Percentiles rank a stretch among this genome's conserved stretches.
phyloP scores from a whole-genome alignment of 1,284 basidiomycete species.

The Ceratobasidium sp. region DNA sequence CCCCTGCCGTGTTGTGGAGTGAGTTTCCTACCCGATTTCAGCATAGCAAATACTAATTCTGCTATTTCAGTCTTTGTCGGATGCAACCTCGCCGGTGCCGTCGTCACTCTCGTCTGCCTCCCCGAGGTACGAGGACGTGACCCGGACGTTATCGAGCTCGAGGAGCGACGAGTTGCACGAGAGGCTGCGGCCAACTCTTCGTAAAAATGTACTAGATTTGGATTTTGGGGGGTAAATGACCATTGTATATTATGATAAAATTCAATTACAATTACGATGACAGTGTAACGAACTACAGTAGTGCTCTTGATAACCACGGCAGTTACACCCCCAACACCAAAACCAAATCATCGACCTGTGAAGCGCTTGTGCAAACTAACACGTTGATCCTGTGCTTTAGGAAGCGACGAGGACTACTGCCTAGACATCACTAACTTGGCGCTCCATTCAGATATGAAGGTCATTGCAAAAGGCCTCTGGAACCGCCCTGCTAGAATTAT shows the following conservation, averaged over 20 bases:
- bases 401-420: too few species aligned
- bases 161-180: conserved; percentile 26
- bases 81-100: conserved; percentile 63
- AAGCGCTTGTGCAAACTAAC: too few species aligned
- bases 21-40: conserved; percentile 38
- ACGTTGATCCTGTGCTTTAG: too few species aligned
- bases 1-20: conserved; percentile 42
- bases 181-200: background rate
- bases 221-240: background rate
- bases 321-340: too few species aligned
- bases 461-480: too few species aligned
- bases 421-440: too few species aligned
- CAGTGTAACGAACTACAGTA: too few species aligned
- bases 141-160: conserved; percentile 34
- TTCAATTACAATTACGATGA: background rate
- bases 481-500: too few species aligned
- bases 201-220: background rate
- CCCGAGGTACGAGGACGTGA: conserved; percentile 39
- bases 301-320: too few species aligned
- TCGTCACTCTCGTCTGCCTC: conserved; percentile 19
- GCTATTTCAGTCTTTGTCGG: conserved; percentile 60
- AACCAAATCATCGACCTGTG: too few species aligned
- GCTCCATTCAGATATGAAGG: too few species aligned
- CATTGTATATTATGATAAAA: background rate
- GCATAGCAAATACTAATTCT: background rate